Conservation (phyloP, 2,329 filamentous ascomycete genomes). For the Colletotrichum brevisporum region DNA sequence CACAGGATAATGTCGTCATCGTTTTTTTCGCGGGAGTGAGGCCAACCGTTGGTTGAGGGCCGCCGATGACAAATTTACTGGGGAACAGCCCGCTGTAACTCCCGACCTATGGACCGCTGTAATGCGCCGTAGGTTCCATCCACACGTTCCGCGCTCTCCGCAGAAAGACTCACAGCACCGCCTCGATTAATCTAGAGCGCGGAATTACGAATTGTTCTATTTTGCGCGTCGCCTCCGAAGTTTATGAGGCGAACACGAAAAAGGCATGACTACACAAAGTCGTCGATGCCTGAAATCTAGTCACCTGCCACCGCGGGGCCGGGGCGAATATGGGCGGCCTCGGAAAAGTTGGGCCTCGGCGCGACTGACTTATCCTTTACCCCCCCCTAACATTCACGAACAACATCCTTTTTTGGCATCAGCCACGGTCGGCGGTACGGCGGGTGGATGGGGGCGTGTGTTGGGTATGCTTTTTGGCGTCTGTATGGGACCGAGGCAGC, state of each 20-base stretch:
- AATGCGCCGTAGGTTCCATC: background rate
- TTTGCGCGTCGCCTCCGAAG: background rate
- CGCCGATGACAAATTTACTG: background rate
- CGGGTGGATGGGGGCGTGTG: too few relatives aligned
- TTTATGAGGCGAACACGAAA: background rate
- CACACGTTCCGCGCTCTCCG: background rate
- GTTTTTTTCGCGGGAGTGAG: too few relatives aligned
- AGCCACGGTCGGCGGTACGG: too few relatives aligned
- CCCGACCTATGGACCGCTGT: background rate
- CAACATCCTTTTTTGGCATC: too few relatives aligned
- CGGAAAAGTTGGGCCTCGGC: too few relatives aligned
- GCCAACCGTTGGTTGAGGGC: background rate
- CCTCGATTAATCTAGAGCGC: background rate
- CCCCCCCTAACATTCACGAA: too few relatives aligned
- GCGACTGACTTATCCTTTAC: too few relatives aligned
- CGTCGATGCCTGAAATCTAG: too few relatives aligned
- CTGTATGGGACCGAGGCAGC: too few relatives aligned
- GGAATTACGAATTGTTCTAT: background rate
- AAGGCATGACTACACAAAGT: background rate
- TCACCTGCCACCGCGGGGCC: too few relatives aligned
- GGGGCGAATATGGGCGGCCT: too few relatives aligned
- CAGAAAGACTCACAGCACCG: background rate
- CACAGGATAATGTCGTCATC: background rate
- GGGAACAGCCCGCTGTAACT: background rate
- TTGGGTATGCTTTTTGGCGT: too few relatives aligned